phyloP scores from a whole-genome alignment of 139 green algal genomes.

The Bryopsis sp. region DNA sequence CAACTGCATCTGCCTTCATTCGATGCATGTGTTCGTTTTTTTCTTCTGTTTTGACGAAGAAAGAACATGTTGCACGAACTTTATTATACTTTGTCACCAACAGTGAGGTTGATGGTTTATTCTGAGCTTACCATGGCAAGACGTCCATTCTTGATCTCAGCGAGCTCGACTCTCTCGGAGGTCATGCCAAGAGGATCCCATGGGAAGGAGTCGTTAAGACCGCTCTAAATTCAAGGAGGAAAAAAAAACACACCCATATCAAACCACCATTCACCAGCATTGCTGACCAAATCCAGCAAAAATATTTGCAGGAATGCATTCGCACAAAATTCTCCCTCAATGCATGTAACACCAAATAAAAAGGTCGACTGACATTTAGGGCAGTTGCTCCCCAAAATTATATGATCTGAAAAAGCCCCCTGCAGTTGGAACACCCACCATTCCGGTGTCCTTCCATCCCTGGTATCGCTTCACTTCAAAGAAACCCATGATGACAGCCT shows the following conservation, averaged over 20 bases:
- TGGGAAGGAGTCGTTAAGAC: slow-evolving; percentile 73
- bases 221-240: slow-evolving; percentile 21
- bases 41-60: no score
- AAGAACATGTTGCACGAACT: no score
- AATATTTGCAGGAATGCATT: no score
- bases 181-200: slow-evolving; percentile 77
- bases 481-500: slow-evolving; percentile 54
- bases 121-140: slow-evolving; percentile 82
- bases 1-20: no score
- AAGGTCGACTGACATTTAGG: no score
- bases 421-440: slow-evolving; percentile 30
- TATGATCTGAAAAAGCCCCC: neutral
- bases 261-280: neutral
- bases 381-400: no score
- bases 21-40: no score
- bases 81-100: no score
- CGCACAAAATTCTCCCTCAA: no score
- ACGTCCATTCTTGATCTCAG: slow-evolving; percentile 97
- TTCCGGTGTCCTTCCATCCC: slow-evolving; percentile 76
- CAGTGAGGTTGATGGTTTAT: no score
- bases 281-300: neutral
- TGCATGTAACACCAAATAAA: no score
- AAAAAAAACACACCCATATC: neutral
- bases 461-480: slow-evolving; percentile 75
- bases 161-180: slow-evolving; percentile 65